Base-by-base conservation (phyloP, 148 eudicot species). In the Amaranthus palmeri region DNA sequence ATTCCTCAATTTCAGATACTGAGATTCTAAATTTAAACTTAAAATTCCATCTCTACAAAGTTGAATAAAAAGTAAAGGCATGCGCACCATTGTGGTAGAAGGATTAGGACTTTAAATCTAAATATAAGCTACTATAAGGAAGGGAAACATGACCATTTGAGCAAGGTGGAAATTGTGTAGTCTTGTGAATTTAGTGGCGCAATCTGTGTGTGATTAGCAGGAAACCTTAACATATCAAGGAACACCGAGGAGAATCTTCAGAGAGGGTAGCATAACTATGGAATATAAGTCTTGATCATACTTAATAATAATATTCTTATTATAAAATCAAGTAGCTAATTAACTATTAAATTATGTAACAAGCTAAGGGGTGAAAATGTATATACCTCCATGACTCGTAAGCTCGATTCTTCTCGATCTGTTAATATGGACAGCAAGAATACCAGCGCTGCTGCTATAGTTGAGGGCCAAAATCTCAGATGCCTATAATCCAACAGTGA, bases 381-480 rank as follows among this genome's bases (percentile, higher is more conserved):
- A 61, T 53, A 5, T 86, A 95, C 99, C 89, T 85, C 76, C 80
- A 83, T 76, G 69, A 95, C 79, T 45, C 71, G 82, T 74, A 78
- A 78, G 77, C 93, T 90, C 61, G 85, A 83, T 50, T 74, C 80
- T 58, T 90, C 89, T 76, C 72, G 85, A 43, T 88, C 72, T 49
- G 80, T 72, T 9, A 89, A 82, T 17, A 81, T 76, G 68, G 86
- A 90, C 62, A 90, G 90, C 43, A 95, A 85, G 61, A 87, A 78
- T 17, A 90, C 97, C 7, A 92, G 78, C 25, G 87, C 90, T 76
- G 99, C 97, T 74, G 99, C 97, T 12, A 95, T 88, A 72, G 93
- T 89, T 61, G 99, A 95, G 45, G 99, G 97, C 97, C 97, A 91
- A 81, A 78, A 89, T 74, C 84, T 81, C 49, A 92, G 81, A 78